Base-by-base conservation (phyloP, 2,329 filamentous ascomycete genomes). In the Hypoxylon sp. region DNA sequence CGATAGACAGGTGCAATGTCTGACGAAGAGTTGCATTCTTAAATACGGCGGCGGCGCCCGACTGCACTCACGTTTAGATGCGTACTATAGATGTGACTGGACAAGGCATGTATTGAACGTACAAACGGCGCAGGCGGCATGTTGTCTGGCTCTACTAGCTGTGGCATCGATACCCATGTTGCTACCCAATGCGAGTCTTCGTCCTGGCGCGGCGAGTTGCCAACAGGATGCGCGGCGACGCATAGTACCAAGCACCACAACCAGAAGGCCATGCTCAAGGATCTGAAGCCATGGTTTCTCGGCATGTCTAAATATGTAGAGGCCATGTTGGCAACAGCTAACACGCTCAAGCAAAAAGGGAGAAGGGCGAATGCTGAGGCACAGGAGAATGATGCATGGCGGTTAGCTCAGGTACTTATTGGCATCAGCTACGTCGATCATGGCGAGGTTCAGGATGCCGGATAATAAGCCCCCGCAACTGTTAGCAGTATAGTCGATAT, bases 81-180 rank as follows among this genome's bases (percentile, higher is more conserved):
- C 15, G 42, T 40, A n/a, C 31, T 37, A 4, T 27, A 46, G 10
- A 9, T 24, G 20, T 11, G 35, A 15, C 31, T 6, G 11, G 5
- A 24, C 13, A 24, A 35, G 43, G 17, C n/a, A n/a, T n/a, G n/a
- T n/a, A 18, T 17, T 47, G 3, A 20, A 73, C 81, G 48, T 77
- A 83, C 83, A 67, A 86, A 89, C 37, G 85, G 83, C 2, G 79
- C 70, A 0, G 82, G 81, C 8, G 87, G 86, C 17, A 89, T 76
- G 62, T 89, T 89, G 42, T 73, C 77, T 8, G 79, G 80, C 66
- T 89, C 87, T 1, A 84, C 84, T 35, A 87, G 73, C 68, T 89
- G 86, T 0, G 86, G 85, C 86, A 88, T 88, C 2, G 84, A 78
- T 0, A 83, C 82, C 87, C 86, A 89, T 1, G 82, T 85, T 59